Evolutionary conservation across 352 stramenopile species (phyloP), one percentile per base, ranked within the genome.

Genomic region (Globisporangium paddicum): DNA sequence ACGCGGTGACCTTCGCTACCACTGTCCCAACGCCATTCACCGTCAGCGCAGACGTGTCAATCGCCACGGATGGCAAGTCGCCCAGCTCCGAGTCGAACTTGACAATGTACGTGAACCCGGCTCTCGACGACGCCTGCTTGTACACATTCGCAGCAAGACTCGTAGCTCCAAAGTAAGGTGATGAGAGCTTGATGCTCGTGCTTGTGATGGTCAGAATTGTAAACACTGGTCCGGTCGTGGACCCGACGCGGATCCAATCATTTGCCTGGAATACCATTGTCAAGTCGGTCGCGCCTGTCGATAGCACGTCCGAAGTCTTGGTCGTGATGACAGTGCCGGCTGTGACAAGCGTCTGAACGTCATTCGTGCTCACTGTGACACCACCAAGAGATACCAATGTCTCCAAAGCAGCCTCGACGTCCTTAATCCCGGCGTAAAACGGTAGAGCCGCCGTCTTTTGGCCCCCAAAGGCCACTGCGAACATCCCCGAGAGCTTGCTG

Each of bases 221-320:
- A 63, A 97, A 98, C 18, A 98, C 86, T 5, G 79, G 84, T 0
- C 92, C 94, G 23, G 70, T 73, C 21, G 53, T 59, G 35, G 89
- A 82, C 11, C 76, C 86, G 6, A 98, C 68, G 13, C 96, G 89
- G 51, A 98, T 96, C 93, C 93, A 98, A 62, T 98, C 91, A 13
- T 86, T 90, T 32, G 89, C 67, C 8, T 58, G 44, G 30, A 98
- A 97, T 28, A 76, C 69, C 0, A 51, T 38, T 19, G 61, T 86
- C 5, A 97, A 80, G 47, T 89, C 83, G 7, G 51, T 46, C 6
- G 65, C 30, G 2, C 59, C 62, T 3, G 85, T 91, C 23, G 66
- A 71, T 26, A 97, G 62, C 0, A 89, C 68, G 35, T 84, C 76
- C 0, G 90, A 93, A 7, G 87, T 90, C 60, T 94, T 92, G 1